Evolutionary conservation across 768 basidiomycete genomes (phyloP).

Genomic region (Kwoniella botswanensis): DNA sequence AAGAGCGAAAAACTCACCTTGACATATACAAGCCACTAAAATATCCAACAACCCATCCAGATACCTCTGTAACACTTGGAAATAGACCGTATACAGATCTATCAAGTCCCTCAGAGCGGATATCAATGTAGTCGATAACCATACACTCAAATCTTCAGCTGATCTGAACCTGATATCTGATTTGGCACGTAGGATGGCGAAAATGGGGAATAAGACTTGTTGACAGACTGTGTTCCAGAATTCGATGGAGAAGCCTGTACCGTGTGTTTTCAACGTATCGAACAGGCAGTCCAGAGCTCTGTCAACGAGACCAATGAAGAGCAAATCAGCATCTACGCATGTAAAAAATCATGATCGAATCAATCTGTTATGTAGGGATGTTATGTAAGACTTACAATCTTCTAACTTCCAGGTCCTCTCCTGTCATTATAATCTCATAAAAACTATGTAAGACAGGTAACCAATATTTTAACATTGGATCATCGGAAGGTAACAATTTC

Average conservation of each 20-base stretch:
- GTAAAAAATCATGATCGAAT: not conserved
- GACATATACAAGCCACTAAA: constrained; percentile 94
- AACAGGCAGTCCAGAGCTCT: constrained; percentile 98
- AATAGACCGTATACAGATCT: constrained; percentile 93
- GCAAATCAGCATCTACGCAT: constrained; percentile 4
- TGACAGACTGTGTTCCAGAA: constrained; percentile 99
- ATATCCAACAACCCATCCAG: constrained; percentile 93
- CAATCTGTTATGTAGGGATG: not conserved
- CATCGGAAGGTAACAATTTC: constrained; percentile 56
- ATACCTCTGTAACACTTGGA: constrained; percentile 84
- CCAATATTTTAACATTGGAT: constrained; percentile 95
- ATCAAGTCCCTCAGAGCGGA: constrained; percentile 94
- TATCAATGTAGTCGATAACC: constrained; percentile 99
- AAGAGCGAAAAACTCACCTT: constrained; percentile 67
- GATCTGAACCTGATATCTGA: constrained; percentile 87
- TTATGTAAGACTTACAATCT: constrained; percentile 72
- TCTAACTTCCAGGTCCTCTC: constrained; percentile 96
- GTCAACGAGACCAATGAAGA: constrained; percentile 21
- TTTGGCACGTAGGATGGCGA: constrained; percentile 89
- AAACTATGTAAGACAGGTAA: constrained; percentile 96
- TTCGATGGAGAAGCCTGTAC: constrained; percentile 78
- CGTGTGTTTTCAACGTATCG: constrained; percentile 87
- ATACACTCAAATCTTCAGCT: constrained; percentile 99
- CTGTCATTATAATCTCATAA: constrained; percentile 99
- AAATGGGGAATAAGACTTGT: constrained; percentile 96